A percentile compares a stretch with the other conserved stretches of the same genome.
Evolutionary conservation across 1,139 yeast species (phyloP).

Genomic region (Arxiozyma telluris): DNA sequence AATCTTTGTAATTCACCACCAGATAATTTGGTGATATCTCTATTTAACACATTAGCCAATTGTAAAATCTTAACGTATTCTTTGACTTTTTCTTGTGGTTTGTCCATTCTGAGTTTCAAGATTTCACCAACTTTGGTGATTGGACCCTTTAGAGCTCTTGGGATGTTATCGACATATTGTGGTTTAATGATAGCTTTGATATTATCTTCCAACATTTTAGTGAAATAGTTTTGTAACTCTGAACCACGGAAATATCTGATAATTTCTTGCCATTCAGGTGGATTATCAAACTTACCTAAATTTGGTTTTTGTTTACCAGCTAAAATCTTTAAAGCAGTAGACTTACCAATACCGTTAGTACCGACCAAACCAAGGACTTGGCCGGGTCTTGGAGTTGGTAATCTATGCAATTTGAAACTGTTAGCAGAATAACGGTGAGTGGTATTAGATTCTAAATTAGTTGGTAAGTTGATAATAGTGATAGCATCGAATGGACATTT

Average conservation of each 20-base stretch:
- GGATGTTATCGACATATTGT: conserved; percentile 94
- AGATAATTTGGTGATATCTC: conserved; percentile 82
- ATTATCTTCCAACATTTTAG: conserved; percentile 86
- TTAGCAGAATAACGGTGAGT: conserved; percentile 97
- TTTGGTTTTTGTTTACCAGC: conserved; percentile 99
- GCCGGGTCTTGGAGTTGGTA: conserved; percentile 98
- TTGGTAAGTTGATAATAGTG: conserved; percentile 88
- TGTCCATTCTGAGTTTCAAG: conserved; percentile 64
- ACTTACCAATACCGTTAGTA: conserved; percentile 97
- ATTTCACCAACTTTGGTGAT: conserved; percentile 80
- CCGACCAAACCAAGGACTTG: conserved; percentile 97
- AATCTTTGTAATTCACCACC: conserved; percentile 99
- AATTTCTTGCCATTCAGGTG: conserved; percentile 96
- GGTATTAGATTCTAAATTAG: conserved; percentile 83
- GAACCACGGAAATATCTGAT: conserved; percentile 89
- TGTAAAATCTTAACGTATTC: conserved; percentile 62
- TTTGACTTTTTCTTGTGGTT: conserved; percentile 49
- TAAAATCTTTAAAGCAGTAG: conserved; percentile 93
- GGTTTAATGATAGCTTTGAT: conserved; percentile 95
- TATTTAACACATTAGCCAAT: conserved; percentile 59
- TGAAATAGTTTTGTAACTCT: conserved; percentile 90
- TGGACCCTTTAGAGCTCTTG: conserved; percentile 90
- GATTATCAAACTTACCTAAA: conserved; percentile 84
- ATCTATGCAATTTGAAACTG: conserved; percentile 90
- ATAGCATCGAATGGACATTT: conserved; percentile 98